Evolutionary conservation across 306 rosid genomes (phyloP), one percentile per base, ranked within the genome.

Genomic region (Luffa aegyptiaca): DNA sequence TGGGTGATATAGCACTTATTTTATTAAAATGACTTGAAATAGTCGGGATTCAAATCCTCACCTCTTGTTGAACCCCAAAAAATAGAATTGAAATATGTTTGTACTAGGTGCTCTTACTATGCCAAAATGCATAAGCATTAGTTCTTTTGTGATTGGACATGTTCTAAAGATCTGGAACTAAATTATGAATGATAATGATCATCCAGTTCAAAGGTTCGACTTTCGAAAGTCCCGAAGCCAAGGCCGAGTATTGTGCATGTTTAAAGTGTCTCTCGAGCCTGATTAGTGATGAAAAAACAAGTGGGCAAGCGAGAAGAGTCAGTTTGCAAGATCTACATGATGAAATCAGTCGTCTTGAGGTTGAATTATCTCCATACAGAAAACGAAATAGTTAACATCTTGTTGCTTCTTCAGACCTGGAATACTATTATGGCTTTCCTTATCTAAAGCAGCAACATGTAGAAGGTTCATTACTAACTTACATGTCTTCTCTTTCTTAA

Each of bases 211-310:
- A 85, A 82, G 86, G 73, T 81, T 81, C 88, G 42, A 75, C 88
- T 80, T 80, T 80, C 6, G 90, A 90, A 55, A 39, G 82, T 55
- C 90, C 85, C 51, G 92, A 91, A 74, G 83, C 84, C n/a, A 90
- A 92, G 88, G 90, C 81, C 0, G 94, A 88, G 77, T 88, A 90
- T 79, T 87, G 84, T 58, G 83, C 93, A 73, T 94, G 98, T 88
- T 77, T 90, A 80, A 89, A 88, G 89, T 89, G 77, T 65, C 88
- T 90, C 62, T 80, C 83, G 77, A 86, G 81, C 84, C 85, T 94
- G 81, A 71, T 86, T 35, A 79, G 84, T 7, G 71, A 65, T 70
- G 62, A 48, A 59, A 33, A 66, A 56, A 75, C 56, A 59, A 76
- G 65, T 77, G 68, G 76, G 78, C 86, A 66, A 66, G 44, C 20